These are phyloP conservation scores for Neostapfia colusana DNA, from an alignment of 176 grass and related monocot genomes.

Conservation along the genomic window DNA sequence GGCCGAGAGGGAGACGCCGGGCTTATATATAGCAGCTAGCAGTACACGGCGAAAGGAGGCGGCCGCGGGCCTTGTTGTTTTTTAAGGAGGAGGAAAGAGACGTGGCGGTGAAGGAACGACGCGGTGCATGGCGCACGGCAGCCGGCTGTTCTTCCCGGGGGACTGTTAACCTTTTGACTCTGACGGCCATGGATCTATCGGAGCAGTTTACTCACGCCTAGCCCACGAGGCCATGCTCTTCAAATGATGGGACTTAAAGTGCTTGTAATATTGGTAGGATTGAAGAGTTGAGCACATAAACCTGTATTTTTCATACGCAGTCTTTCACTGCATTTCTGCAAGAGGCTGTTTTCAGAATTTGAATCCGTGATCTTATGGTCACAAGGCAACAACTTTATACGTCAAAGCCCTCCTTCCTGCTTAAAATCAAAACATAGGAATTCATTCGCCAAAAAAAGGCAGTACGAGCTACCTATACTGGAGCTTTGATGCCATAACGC, in stretches of 20 bases:
- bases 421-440: neutral
- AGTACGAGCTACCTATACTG: neutral
- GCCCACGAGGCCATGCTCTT: neutral
- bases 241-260: neutral
- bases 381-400: too few species aligned
- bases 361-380: too few species aligned
- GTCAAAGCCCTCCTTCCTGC: too few species aligned
- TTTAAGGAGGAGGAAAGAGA: slow-evolving; percentile 46
- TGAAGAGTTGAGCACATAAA: too few species aligned
- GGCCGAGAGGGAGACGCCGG: slow-evolving; percentile 17
- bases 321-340: too few species aligned
- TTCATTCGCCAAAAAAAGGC: neutral
- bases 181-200: neutral
- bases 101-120: slow-evolving; percentile 34
- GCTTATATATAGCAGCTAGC: slow-evolving; percentile 54
- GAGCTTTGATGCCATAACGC: neutral
- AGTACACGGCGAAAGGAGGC: neutral
- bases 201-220: slow-evolving; percentile 26
- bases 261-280: too few species aligned
- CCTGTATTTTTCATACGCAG: too few species aligned
- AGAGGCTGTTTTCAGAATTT: too few species aligned
- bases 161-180: slow-evolving; percentile 42
- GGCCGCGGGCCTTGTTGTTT: slow-evolving; percentile 18
- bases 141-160: neutral
- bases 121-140: slow-evolving; percentile 23